phyloP scores from a whole-genome alignment of 1,284 basidiomycete species.

The Tylopilus sp. region DNA sequence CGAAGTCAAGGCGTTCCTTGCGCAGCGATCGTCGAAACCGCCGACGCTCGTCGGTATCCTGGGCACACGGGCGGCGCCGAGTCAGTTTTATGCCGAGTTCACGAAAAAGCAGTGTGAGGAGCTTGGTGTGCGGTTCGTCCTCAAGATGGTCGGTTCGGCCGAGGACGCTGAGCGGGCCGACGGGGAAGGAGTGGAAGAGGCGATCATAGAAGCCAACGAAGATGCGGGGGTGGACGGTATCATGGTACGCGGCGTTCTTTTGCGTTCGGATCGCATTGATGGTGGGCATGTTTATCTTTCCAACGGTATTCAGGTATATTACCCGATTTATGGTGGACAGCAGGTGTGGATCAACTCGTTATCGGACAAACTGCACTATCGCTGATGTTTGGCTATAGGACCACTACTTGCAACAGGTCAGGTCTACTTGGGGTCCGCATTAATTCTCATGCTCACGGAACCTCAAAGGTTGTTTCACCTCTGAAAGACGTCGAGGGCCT shows the following conservation, averaged over 20 bases:
- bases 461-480: constrained; percentile 74
- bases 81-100: constrained; percentile 90
- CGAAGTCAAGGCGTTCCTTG: constrained; percentile 57
- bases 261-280: background rate
- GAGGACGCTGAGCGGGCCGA: constrained; percentile 38
- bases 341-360: constrained; percentile 43
- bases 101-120: constrained; percentile 89
- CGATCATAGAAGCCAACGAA: constrained; percentile 92
- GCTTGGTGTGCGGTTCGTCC: constrained; percentile 84
- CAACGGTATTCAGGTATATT: constrained; percentile 68
- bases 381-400: constrained; percentile 51
- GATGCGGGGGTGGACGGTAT: constrained; percentile 88
- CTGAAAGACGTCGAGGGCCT: constrained; percentile 97
- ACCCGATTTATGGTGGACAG: constrained; percentile 83
- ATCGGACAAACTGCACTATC: constrained; percentile 7
- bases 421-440: background rate
- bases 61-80: constrained; percentile 83
- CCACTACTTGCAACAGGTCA: constrained; percentile 90
- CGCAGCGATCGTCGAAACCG: constrained; percentile 33
- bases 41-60: constrained; percentile 93
- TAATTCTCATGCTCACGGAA: background rate
- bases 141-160: constrained; percentile 71
- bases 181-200: constrained; percentile 84
- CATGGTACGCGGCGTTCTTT: constrained; percentile 61
- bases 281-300: background rate